These are phyloP conservation scores for Tolypocladium cylindrosporum DNA, from an alignment of 2,329 filamentous ascomycete species.

Conservation along the genomic window DNA sequence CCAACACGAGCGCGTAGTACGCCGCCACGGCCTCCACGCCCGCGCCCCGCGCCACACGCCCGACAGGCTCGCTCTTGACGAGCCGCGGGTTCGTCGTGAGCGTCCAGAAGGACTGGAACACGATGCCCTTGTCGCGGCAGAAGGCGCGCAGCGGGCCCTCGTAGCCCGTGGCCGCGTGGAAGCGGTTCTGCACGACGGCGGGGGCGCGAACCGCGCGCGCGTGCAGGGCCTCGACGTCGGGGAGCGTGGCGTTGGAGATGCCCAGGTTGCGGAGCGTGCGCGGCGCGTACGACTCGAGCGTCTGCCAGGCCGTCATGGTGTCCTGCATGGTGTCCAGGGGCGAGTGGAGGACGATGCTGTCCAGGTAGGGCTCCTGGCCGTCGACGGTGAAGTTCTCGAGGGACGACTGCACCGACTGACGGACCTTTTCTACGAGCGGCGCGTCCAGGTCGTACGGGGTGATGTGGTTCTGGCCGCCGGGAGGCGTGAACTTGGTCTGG, in stretches of 20 bases:
- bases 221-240: conserved; percentile 43
- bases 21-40: conserved; percentile 28
- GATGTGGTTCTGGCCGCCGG: conserved; percentile 48
- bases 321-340: conserved; percentile 30
- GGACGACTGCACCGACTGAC: conserved; percentile 56
- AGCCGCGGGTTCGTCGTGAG: conserved; percentile 35
- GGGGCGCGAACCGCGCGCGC: conserved; percentile 29
- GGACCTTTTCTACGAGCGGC: conserved; percentile 54
- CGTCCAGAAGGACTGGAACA: conserved; percentile 47
- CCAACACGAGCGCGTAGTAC: conserved; percentile 38
- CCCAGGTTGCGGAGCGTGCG: conserved; percentile 55
- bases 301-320: conserved; percentile 55
- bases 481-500: conserved; percentile 75
- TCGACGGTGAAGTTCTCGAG: conserved; percentile 48
- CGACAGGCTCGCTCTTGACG: conserved; percentile 33
- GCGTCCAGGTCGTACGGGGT: conserved; percentile 52
- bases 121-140: conserved; percentile 29
- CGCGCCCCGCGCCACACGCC: conserved; percentile 31
- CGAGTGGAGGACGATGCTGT: conserved; percentile 70
- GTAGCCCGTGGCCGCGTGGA: conserved; percentile 48
- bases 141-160: conserved; percentile 49
- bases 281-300: conserved; percentile 58
- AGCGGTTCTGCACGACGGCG: conserved; percentile 66
- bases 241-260: conserved; percentile 62
- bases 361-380: conserved; percentile 38